A percentile compares a stretch with the other conserved stretches of the same genome.
Evolutionary conservation across 2,329 filamentous ascomycete species (phyloP).

Genomic region (Aspergillus flavus): DNA sequence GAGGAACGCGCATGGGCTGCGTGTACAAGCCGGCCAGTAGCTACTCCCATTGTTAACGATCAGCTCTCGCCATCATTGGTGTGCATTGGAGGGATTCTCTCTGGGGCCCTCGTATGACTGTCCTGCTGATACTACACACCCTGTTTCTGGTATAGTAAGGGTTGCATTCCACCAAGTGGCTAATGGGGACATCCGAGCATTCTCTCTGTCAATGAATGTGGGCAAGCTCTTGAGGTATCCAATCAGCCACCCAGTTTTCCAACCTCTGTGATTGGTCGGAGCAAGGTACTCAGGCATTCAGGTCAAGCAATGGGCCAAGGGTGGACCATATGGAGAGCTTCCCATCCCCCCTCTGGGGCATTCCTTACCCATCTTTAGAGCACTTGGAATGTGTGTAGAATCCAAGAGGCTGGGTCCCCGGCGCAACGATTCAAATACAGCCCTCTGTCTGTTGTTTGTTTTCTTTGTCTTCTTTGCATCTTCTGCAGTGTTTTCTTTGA

Average conservation of each 20-base stretch:
- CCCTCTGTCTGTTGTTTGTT: conserved; percentile 45
- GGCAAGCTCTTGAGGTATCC: conserved; percentile 15
- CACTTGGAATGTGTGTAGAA: conserved; percentile 39
- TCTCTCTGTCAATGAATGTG: conserved; percentile 4
- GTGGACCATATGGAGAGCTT: conserved; percentile 25
- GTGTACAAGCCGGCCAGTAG: conserved; percentile 7
- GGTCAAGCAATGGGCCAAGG: conserved; percentile 25
- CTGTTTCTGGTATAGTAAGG: conserved; percentile 38
- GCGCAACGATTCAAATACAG: conserved; percentile 41
- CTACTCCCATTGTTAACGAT: conserved; percentile 10
- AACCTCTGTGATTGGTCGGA: conserved; percentile 28
- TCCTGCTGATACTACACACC: conserved; percentile 26
- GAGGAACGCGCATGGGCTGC: background rate
- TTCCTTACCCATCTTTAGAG: conserved; percentile 39
- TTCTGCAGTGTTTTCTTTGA: conserved; percentile 43
- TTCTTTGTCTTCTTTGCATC: conserved; percentile 47
- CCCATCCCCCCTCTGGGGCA: conserved; percentile 28
- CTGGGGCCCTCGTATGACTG: conserved; percentile 26
- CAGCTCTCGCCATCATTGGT: conserved; percentile 18
- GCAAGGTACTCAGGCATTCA: conserved; percentile 19
- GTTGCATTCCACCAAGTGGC: conserved; percentile 42
- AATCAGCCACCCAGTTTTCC: conserved; percentile 25
- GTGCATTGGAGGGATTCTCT: conserved; percentile 14
- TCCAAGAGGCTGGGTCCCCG: conserved; percentile 37
- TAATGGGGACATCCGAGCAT: conserved; percentile 22